These are phyloP conservation scores for Ganoderma resinaceum DNA, from an alignment of 1,284 basidiomycete genomes.

Conservation along the genomic window DNA sequence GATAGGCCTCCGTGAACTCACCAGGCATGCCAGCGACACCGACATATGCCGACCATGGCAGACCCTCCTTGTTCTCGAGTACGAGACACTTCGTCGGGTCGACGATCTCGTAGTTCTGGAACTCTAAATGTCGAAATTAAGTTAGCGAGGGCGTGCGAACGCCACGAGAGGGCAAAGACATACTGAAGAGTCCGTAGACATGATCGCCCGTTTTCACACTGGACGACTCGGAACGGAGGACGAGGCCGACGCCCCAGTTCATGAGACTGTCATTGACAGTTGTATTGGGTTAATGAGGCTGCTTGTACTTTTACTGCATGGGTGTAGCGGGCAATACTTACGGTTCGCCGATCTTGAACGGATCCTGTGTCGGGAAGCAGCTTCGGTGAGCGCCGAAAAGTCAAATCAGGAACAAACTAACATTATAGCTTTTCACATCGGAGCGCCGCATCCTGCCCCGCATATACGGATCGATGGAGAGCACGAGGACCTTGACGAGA, in stretches of 20 bases:
- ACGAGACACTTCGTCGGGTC: conserved; percentile 20
- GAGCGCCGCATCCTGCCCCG: conserved; percentile 44
- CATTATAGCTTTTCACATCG: conserved; percentile 5
- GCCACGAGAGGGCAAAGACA: neutral
- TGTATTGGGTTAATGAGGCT: neutral
- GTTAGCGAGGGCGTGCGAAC: neutral
- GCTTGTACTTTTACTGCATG: neutral
- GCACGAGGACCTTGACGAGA: conserved; percentile 56
- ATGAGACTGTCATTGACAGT: conserved; percentile 18
- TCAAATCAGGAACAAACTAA: neutral
- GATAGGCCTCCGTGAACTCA: neutral
- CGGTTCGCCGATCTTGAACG: conserved; percentile 25
- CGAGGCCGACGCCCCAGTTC: conserved; percentile 46
- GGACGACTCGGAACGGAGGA: conserved; percentile 51
- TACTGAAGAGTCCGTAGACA: conserved; percentile 45
- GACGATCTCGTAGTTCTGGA: conserved; percentile 33
- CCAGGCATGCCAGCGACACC: conserved; percentile 46
- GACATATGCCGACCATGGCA: conserved; percentile 42
- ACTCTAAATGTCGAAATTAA: conserved; percentile 21
- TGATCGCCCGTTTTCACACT: conserved; percentile 50
- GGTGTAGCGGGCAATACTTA: conserved; percentile 3
- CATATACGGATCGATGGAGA: conserved; percentile 59
- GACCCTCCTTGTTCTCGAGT: conserved; percentile 35
- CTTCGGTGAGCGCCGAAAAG: neutral
- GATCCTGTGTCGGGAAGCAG: conserved; percentile 3